Percentiles rank a stretch among this genome's conserved stretches.
Conservation (phyloP, 805 yeast species). For the Kockiozyma suomiensis region DNA sequence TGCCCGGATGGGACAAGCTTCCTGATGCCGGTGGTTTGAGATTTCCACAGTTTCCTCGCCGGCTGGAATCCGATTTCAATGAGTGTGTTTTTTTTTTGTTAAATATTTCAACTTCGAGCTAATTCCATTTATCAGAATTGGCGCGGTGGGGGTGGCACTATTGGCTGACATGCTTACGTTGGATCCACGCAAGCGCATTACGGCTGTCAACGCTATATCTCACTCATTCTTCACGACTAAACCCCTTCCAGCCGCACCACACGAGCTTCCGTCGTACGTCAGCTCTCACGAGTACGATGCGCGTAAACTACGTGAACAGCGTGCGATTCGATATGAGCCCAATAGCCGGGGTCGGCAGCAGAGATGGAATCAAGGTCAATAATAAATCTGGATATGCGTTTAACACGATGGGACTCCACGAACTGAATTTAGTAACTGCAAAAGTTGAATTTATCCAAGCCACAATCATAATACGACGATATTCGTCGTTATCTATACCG, state of each 20-base stretch:
- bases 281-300: slow-evolving; percentile 86
- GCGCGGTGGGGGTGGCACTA: slow-evolving; percentile 56
- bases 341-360: background rate
- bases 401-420: no score
- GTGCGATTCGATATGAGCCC: slow-evolving; percentile 39
- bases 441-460: no score
- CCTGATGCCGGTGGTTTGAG: slow-evolving; percentile 48
- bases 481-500: no score
- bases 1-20: slow-evolving; percentile 86
- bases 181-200: slow-evolving; percentile 72
- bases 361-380: background rate
- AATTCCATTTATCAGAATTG: slow-evolving; percentile 19
- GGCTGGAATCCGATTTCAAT: slow-evolving; percentile 50
- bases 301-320: slow-evolving; percentile 11
- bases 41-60: slow-evolving; percentile 23
- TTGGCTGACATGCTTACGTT: slow-evolving; percentile 63
- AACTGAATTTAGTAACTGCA: no score
- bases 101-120: no score
- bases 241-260: slow-evolving; percentile 64
- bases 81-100: no score
- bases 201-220: slow-evolving; percentile 75
- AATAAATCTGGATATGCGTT: no score
- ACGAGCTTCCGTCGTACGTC: slow-evolving; percentile 67
- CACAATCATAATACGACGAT: no score
- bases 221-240: slow-evolving; percentile 68